A percentile compares a stretch with the other conserved stretches of the same genome.
These are phyloP conservation scores for Anethum foeniculum DNA, from an alignment of 140 eudicot species.

Conservation along the genomic window DNA sequence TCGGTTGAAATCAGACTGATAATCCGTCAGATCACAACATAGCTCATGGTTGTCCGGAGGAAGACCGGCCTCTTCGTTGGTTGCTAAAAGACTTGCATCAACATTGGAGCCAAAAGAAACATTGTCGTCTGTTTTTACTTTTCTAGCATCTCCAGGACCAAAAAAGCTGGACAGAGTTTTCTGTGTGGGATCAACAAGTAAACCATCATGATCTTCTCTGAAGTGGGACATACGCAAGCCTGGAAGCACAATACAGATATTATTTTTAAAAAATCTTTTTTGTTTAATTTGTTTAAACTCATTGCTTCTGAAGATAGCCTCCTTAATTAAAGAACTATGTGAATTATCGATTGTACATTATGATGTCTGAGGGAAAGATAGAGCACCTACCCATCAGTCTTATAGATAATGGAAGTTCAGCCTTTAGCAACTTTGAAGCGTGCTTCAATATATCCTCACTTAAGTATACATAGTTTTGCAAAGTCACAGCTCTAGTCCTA, in stretches of 20 bases:
- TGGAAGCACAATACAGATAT: slow-evolving; percentile 19
- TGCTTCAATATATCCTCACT: slow-evolving; percentile 73
- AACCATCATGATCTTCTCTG: slow-evolving; percentile 44
- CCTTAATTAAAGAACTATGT: not conserved
- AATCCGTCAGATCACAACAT: slow-evolving; percentile 19
- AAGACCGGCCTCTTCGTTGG: slow-evolving; percentile 6
- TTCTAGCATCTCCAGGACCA: slow-evolving; percentile 29
- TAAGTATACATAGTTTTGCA: slow-evolving; percentile 51
- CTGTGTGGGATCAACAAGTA: slow-evolving; percentile 57
- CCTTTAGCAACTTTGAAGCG: slow-evolving; percentile 78
- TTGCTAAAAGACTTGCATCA: slow-evolving; percentile 14
- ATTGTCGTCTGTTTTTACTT: slow-evolving; percentile 20
- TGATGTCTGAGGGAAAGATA: slow-evolving; percentile 1
- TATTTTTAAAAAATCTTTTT: not conserved
- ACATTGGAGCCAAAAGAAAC: slow-evolving; percentile 14
- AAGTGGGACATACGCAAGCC: slow-evolving; percentile 88
- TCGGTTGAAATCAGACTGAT: slow-evolving; percentile 19
- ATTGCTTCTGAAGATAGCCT: not conserved
- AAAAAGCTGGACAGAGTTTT: slow-evolving; percentile 61
- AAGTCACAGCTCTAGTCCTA: slow-evolving; percentile 76
- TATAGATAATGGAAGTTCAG: slow-evolving; percentile 78
- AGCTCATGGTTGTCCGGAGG: slow-evolving; percentile 22
- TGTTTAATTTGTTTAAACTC: not conserved
- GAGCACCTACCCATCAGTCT: slow-evolving; percentile 64
- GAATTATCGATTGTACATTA: not conserved